Evolutionary conservation across 2,329 filamentous ascomycete genomes (phyloP), one percentile per base, ranked within the genome.

Genomic region (Periconia sp.): DNA sequence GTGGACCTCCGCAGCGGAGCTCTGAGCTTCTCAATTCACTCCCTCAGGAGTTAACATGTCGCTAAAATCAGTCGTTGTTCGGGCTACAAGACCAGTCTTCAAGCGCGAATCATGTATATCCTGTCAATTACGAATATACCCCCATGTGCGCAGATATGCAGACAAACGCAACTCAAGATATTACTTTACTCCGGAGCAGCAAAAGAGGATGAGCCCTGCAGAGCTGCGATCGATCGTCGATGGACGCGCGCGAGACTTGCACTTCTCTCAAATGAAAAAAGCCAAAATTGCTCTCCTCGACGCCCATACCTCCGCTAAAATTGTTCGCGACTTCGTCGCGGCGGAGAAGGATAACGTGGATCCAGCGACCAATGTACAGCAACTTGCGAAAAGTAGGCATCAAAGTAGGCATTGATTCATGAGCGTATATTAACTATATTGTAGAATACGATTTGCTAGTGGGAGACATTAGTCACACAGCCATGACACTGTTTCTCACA

Each of bases 241-340:
- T 41, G 57, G 53, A 40, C 62, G 59, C 20, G 51, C 41, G 23
- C 66, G 67, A 13, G 13, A 58, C 2, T 58, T 56, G 27, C 62
- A 59, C 43, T 69, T 65, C 37, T 57, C 45, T 14, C 41, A 66
- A 41, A 58, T 50, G 30, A 56, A 60, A 19, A 50, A 49, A 8
- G 59, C 66, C 33, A 58, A 54, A 3, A 5, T 57, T n/a, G 45
- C 70, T 30, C 31, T 52, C 5, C 58, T 65, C 37, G 54, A 62
- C 19, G 37, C 57, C 8, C 19, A 50, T 13, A 57, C 46, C 6
- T 65, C 66, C 37, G 59, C 68, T 30, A 53, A 56, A 37, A 61
- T 71, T n/a, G 58, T 65, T 40, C 47, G 48, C 47, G 63, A 70
- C 10, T 70, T 71, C 23, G 47, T 65, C 10, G 50, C 52, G 14